These are phyloP conservation scores for Paraphoma chrysanthemicola DNA, from an alignment of 2,329 filamentous ascomycete species.

Conservation along the genomic window DNA sequence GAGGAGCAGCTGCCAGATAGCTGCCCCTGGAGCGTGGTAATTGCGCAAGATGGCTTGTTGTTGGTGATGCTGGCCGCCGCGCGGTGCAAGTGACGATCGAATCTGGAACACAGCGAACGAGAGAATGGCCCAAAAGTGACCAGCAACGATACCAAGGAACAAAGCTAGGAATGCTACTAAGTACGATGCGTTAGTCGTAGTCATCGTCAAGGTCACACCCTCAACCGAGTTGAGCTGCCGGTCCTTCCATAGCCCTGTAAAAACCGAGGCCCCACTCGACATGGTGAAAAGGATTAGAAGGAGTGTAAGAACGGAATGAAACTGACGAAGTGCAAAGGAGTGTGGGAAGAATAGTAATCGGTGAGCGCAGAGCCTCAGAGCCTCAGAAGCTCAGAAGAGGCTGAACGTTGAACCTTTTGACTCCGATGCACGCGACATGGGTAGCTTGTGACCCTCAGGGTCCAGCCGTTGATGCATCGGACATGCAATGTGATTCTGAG, in stretches of 20 bases:
- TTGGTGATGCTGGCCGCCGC: constrained; percentile 1
- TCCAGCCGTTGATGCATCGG: neutral
- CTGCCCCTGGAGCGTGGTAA: constrained; percentile 1
- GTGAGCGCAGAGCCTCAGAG: neutral
- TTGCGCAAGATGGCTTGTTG: constrained; percentile 3
- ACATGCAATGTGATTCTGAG: neutral
- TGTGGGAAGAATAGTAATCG: neutral
- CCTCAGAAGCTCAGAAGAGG: neutral
- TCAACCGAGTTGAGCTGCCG: neutral
- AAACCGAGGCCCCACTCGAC: neutral
- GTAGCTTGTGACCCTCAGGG: neutral
- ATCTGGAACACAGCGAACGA: neutral
- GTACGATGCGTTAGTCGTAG: neutral
- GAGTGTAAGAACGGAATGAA: neutral
- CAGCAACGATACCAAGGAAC: constrained; percentile 1
- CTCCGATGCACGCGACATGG: neutral
- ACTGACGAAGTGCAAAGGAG: neutral
- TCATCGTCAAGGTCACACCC: neutral
- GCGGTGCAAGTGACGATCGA: neutral
- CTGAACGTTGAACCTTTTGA: neutral
- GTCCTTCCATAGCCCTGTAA: neutral
- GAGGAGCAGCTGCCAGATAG: neutral
- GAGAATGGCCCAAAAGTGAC: constrained; percentile 2
- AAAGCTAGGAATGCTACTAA: neutral
- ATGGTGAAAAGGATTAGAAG: neutral